Base-by-base conservation (phyloP, 768 basidiomycete genomes). In the Mycena latifolia region DNA sequence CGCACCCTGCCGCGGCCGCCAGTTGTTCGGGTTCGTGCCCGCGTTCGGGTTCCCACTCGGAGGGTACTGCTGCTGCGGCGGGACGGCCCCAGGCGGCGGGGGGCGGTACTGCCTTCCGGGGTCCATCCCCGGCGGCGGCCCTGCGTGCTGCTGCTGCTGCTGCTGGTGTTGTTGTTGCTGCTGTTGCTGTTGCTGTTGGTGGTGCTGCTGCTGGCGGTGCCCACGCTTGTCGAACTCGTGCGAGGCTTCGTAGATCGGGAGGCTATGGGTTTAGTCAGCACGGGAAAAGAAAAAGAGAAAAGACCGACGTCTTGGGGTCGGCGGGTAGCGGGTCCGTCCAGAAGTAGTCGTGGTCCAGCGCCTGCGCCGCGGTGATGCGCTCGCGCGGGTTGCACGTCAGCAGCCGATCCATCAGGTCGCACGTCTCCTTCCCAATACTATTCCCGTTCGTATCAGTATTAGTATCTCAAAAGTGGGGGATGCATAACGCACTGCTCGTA, bases 281-380 rank as follows among this genome's bases (percentile, higher is more conserved):
- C 51, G 22, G 55, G 41, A 17, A 25, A 15, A 54, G 33, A 8
- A 10, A 55, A n/a, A 63, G 24, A 55, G 3, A n/a, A 4, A 50
- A 24, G 5, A 80, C 88, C 63, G 72, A 93, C 93, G 87, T 86
- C 76, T 90, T 92, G 1, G 92, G 93, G 79, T 94, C 92, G 24
- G 92, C 92, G 37, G 96, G 93, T 39, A 95, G 72, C 0, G 97
- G 96, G 68, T 93, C 90, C 0, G 89, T 90, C 94, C 94, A 98
- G 77, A 99, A 98, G 81, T 95, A 99, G 22, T 93, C 90, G 74
- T 98, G 95, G 71, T 96, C 92, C 56, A 98, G 84, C 0, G 96
- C 96, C 63, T 94, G 85, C 2, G 86, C 78, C 11, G 97, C 97
- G 2, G 96, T 95, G 43, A 95, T 85, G 22, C 97, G 86, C 61